These are phyloP conservation scores for Komagataea norvegica DNA, from an alignment of 1,139 yeast species.

Conservation along the genomic window DNA sequence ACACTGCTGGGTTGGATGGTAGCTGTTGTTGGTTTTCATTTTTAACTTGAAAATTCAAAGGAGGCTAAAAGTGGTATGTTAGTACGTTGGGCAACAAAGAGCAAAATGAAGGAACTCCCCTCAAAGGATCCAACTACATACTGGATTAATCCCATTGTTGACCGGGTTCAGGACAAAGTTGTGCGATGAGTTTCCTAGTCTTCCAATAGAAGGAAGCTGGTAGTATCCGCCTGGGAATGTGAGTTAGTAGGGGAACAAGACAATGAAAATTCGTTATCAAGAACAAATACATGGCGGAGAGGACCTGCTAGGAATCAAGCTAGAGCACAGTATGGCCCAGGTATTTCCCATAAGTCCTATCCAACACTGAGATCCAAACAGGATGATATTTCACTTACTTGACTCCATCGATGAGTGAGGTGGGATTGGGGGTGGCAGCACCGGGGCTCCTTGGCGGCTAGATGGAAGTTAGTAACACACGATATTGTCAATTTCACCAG, in stretches of 20 bases:
- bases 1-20: constrained; percentile 15
- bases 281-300: background rate
- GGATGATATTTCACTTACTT: no score
- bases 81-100: constrained; percentile 2
- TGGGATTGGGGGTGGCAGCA: constrained; percentile 28
- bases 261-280: constrained; percentile 1
- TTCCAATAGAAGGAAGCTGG: constrained; percentile 15
- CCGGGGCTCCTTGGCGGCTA: constrained; percentile 31
- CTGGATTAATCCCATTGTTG: constrained; percentile 14
- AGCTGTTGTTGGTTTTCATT: constrained; percentile 20
- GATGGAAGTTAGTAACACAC: constrained; percentile 14
- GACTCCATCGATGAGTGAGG: constrained; percentile 22
- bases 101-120: no score
- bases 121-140: constrained; percentile 3
- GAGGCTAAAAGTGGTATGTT: constrained; percentile 14
- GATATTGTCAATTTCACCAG: no score
- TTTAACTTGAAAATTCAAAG: constrained; percentile 15
- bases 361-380: no score
- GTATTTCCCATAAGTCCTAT: background rate
- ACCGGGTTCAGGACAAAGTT: constrained; percentile 20
- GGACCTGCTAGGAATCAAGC: background rate
- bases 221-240: constrained; percentile 11
- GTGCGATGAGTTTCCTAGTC: constrained; percentile 14
- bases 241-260: constrained; percentile 1
- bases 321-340: background rate